A percentile compares a stretch with the other conserved stretches of the same genome.
phyloP scores from a whole-genome alignment of 768 basidiomycete genomes.

The Termitomyces sp. region DNA sequence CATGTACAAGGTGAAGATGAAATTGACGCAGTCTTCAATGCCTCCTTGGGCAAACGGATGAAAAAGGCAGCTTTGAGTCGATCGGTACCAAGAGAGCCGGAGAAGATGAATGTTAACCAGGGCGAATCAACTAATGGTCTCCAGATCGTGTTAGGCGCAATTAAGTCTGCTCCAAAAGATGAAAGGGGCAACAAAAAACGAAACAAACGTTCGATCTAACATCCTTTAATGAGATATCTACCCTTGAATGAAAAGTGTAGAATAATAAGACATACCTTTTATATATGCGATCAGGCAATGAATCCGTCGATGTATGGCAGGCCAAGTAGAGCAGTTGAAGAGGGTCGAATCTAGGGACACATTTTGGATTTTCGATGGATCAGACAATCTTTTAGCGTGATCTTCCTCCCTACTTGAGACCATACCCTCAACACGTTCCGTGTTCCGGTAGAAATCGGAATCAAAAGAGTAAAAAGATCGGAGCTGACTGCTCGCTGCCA shows the following conservation, averaged over 20 bases:
- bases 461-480: slow-evolving; percentile 25
- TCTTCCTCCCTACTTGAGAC: slow-evolving; percentile 23
- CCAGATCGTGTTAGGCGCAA: slow-evolving; percentile 52
- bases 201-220: background rate
- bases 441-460: slow-evolving; percentile 19
- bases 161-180: slow-evolving; percentile 48
- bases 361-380: background rate
- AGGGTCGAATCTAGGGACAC: background rate
- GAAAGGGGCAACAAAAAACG: slow-evolving; percentile 31
- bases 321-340: background rate
- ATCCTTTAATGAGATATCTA: background rate
- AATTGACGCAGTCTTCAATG: slow-evolving; percentile 70
- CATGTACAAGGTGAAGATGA: slow-evolving; percentile 49
- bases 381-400: slow-evolving; percentile 4
- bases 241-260: background rate
- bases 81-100: background rate
- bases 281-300: background rate
- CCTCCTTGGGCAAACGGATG: slow-evolving; percentile 49
- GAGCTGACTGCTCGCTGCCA: slow-evolving; percentile 10
- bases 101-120: slow-evolving; percentile 11
- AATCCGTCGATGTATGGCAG: background rate
- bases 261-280: background rate
- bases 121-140: slow-evolving; percentile 32
- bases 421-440: slow-evolving; percentile 16
- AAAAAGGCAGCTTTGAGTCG: slow-evolving; percentile 47